Conservation (phyloP, 176 grass and related monocot genomes). For the Eragrostis nindensis region DNA sequence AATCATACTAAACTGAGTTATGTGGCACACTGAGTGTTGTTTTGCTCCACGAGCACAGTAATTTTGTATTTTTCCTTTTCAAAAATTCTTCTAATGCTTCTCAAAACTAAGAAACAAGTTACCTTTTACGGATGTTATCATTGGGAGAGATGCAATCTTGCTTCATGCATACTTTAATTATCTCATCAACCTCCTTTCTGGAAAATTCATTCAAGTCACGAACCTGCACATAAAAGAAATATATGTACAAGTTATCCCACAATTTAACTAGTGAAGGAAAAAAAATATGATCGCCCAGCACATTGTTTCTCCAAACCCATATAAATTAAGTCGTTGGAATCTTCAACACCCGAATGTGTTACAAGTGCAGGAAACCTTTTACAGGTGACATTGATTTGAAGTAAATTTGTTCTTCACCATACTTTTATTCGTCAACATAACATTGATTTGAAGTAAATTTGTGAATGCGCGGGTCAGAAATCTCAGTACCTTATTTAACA, state of each 20-base stretch:
- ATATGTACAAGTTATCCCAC: not conserved
- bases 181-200: slow-evolving; percentile 65
- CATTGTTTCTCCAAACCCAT: not conserved
- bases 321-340: not conserved
- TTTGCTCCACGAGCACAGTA: not conserved
- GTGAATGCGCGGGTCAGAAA: slow-evolving; percentile 2
- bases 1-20: not conserved
- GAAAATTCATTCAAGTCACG: slow-evolving; percentile 62
- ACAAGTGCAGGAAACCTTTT: not conserved
- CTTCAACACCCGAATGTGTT: not conserved
- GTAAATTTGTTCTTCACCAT: not conserved
- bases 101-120: not conserved
- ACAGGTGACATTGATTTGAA: no score
- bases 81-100: not conserved
- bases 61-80: not conserved
- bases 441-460: slow-evolving; percentile 7
- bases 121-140: slow-evolving; percentile 59
- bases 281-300: not conserved
- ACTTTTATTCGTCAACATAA: not conserved
- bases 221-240: slow-evolving; percentile 35
- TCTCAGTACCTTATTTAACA: slow-evolving; percentile 87
- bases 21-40: not conserved
- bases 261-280: not conserved
- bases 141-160: slow-evolving; percentile 62
- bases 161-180: slow-evolving; percentile 65